Evolutionary conservation across 2,329 filamentous ascomycete genomes (phyloP), one percentile per base, ranked within the genome.

Genomic region (Cladosporium sp.): DNA sequence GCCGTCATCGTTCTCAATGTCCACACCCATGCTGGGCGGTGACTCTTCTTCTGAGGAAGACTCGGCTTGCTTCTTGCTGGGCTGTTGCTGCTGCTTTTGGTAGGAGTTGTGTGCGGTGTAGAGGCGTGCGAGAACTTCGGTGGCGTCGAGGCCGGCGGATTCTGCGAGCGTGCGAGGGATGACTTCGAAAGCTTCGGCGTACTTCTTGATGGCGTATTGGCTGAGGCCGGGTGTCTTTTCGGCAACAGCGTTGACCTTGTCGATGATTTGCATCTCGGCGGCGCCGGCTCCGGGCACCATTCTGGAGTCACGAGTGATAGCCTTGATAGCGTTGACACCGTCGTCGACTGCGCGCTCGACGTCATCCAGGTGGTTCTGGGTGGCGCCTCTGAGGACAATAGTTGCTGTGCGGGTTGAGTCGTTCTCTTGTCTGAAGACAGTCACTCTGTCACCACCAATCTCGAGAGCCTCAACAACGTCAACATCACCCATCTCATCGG

Each of bases 131-230:
- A 99, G 81, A 55, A 97, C 88, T 76, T 97, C 94, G n/a, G 94
- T 99, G 59, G 94, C 94, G 72, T 99, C 94, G 20, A 99, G 83
- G 65, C 94, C 94, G 45, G 92, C 93, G 67, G 90, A 96, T 78
- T 99, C 94, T 52, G 95, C 94, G 59, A 99, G 82, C 15, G 91
- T 96, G 66, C 94, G 88, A 19, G 94, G 93, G 55, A 99, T 88
- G 51, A 99, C 93, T 80, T 99, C 94, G 69, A 99, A 99, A 8
- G 94, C 93, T 78, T 99, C 93, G 55, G 89, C 94, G 73, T 88
- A 99, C 80, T 97, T 97, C 76, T 92, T 89, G 78, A 99, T 99
- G 28, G 93, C 92, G 75, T 99, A 95, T 76, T 99, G 94, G 57
- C 92, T 85, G 55, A 99, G 82, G 45, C 94, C 95, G 1, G 92